Base-by-base conservation (phyloP, 192 early-diverging fungal genomes). In the Coemansia asiatica region DNA sequence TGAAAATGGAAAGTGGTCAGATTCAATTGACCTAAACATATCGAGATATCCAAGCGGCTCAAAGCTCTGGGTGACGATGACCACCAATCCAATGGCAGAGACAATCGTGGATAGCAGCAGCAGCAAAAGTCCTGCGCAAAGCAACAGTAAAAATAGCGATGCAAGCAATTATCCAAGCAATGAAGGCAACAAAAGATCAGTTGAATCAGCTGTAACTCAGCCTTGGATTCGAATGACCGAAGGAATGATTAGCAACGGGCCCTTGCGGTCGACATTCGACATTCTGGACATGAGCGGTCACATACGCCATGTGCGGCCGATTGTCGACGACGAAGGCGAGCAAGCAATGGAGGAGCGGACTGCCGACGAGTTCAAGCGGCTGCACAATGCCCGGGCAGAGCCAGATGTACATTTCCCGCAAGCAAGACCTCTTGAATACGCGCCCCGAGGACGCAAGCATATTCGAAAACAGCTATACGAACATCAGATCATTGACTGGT, bases 61-160 rank as follows among this genome's bases (percentile, higher is more conserved):
- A 23, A 72, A 72, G 53, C 70, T 75, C 26, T 81, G 79, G 79
- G 46, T 81, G 8, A 44, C 46, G 19, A 64, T 74, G 40, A 61
- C 68, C 1, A 56, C 67, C 15, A 51, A 51, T 9, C 48, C 48
- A 18, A 50, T 22, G 4, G 21, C 29, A 2, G 48, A 10, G 21
- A 16, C 31, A 13, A 0, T 12, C 13, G 15, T 26, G 0, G 15
- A 26, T 28, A 16, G 40, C 59, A n/a, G 25, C 23, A 1, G 18
- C 33, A 21, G 40, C 38, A 4, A 16, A 19, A 49, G 60, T n/a
- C n/a, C 10, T 13, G 15, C 40, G 12, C 12, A 44, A 13, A 9
- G 5, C 10, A 44, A 12, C 6, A 12, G 15, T 13, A 16, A 9
- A 13, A 16, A 2, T 2, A 44, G 15, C 2, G 40, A 44, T 16